Evolutionary conservation across 2,329 filamentous ascomycete genomes (phyloP).

Genomic region (Pseudogymnoascus sp.): DNA sequence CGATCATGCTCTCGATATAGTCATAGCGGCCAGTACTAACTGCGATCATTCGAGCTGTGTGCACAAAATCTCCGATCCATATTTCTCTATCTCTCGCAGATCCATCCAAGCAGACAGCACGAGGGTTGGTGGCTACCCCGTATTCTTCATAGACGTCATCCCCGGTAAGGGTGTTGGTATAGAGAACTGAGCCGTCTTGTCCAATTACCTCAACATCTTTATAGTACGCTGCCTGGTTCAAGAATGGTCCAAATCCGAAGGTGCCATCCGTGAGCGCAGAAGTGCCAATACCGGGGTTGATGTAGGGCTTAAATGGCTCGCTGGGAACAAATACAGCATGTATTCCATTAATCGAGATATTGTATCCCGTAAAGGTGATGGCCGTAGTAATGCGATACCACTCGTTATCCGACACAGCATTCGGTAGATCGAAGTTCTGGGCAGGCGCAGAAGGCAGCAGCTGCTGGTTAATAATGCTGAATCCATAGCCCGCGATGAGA

Average conservation of each 20-base stretch:
- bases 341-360: constrained; percentile 24
- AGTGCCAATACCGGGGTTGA: constrained; percentile 8
- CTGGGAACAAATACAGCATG: constrained; percentile 10
- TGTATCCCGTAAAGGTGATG: constrained; percentile 23
- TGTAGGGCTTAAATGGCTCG: constrained; percentile 13
- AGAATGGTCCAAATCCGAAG: constrained; percentile 34
- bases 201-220: constrained; percentile 27
- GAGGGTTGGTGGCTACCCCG: constrained; percentile 27
- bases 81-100: constrained; percentile 34
- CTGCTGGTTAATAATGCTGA: constrained; percentile 30
- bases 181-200: constrained; percentile 24
- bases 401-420: constrained; percentile 25
- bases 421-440: constrained; percentile 22
- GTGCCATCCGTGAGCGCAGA: constrained; percentile 23
- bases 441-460: constrained; percentile 24
- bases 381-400: constrained; percentile 34
- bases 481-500: constrained; percentile 29
- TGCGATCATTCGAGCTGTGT: constrained; percentile 31
- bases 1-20: constrained; percentile 28
- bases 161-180: constrained; percentile 25
- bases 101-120: constrained; percentile 34
- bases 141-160: constrained; percentile 30
- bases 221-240: constrained; percentile 32
- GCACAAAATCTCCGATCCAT: constrained; percentile 36
- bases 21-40: constrained; percentile 31